Percentiles rank a stretch among this genome's conserved stretches.
phyloP scores from a whole-genome alignment of 257 asterid species.

The Solanum sparsipilum region DNA sequence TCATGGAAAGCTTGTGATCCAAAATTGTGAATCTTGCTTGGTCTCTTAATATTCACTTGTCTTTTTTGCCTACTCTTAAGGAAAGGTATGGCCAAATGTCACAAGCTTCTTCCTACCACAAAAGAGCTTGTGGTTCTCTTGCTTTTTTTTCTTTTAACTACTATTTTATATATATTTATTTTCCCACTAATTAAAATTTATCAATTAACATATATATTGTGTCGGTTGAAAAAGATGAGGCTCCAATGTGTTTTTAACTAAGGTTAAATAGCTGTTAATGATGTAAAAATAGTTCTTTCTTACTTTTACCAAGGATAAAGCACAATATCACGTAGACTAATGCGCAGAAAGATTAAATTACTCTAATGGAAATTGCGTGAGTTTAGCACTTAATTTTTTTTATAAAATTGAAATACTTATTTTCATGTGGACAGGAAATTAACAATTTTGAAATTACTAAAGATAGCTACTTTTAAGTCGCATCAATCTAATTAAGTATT shows the following conservation, averaged over 20 bases:
- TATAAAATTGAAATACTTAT: neutral
- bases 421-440: neutral
- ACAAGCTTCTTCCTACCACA: neutral
- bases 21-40: slow-evolving; percentile 5
- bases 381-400: neutral
- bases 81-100: slow-evolving; percentile 10
- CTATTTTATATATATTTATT: neutral
- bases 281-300: neutral
- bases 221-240: neutral
- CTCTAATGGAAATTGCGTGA: neutral
- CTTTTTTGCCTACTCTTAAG: slow-evolving; percentile 8
- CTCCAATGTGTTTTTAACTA: neutral
- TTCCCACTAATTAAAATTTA: neutral
- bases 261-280: neutral
- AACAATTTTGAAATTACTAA: neutral
- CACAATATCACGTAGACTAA: neutral
- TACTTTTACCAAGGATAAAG: neutral
- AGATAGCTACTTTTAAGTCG: neutral
- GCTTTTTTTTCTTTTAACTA: neutral
- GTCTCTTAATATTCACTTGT: neutral
- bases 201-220: neutral
- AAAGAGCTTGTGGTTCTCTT: neutral
- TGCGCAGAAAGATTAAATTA: neutral
- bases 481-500: neutral
- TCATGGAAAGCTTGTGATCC: slow-evolving; percentile 23